phyloP scores from a whole-genome alignment of 2,329 filamentous ascomycete genomes.

The Verticillium tricorpus region DNA sequence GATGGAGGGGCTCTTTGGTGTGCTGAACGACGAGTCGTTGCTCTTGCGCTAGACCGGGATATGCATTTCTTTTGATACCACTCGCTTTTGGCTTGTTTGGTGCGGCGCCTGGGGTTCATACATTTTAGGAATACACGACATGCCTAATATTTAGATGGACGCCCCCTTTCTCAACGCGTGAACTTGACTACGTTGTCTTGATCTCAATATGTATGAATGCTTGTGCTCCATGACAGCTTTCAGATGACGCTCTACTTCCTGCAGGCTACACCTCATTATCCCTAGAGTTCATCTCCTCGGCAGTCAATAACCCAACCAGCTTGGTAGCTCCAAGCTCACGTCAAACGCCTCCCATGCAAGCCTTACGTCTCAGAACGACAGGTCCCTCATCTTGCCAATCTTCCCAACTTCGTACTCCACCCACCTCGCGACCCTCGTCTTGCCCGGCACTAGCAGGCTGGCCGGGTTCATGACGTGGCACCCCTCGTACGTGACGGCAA shows the following conservation, averaged over 20 bases:
- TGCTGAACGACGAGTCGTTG: conserved; percentile 56
- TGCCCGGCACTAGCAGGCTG: conserved; percentile 63
- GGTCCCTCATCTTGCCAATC: conserved; percentile 60
- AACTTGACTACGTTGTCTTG: too few relatives aligned
- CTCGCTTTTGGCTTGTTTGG: not conserved
- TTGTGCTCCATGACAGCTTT: too few relatives aligned
- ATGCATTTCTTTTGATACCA: not conserved
- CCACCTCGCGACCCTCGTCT: conserved; percentile 71
- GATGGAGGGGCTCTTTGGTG: conserved; percentile 59
- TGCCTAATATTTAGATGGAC: not conserved
- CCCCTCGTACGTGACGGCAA: conserved; percentile 87
- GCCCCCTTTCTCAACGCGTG: too few relatives aligned
- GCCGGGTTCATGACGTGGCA: conserved; percentile 96
- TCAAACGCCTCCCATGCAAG: not conserved
- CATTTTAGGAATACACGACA: not conserved
- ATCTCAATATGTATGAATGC: too few relatives aligned
- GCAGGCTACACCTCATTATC: too few relatives aligned
- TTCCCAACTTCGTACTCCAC: conserved; percentile 75
- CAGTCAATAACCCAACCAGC: too few relatives aligned
- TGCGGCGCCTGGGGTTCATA: not conserved
- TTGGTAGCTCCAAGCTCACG: too few relatives aligned
- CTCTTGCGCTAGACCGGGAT: conserved; percentile 41
- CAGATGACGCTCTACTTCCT: too few relatives aligned
- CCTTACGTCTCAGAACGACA: conserved; percentile 41
- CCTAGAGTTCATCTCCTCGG: too few relatives aligned